These are phyloP conservation scores for Jatropha podagrica DNA, from an alignment of 441 rosid species.

Conservation along the genomic window DNA sequence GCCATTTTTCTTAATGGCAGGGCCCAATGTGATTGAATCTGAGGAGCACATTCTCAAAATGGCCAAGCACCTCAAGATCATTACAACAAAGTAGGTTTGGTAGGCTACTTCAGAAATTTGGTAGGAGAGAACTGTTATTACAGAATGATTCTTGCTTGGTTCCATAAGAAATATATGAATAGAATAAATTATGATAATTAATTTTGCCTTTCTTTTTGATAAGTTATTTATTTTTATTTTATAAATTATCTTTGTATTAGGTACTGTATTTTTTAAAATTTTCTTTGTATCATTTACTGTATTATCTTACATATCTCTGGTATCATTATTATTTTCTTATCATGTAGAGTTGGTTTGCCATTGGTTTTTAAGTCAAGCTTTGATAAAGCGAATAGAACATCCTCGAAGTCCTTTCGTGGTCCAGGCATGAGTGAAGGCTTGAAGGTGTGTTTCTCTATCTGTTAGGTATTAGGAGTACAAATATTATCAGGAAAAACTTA, in stretches of 20 bases:
- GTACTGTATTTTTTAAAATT: not conserved
- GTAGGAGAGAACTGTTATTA: too few species aligned
- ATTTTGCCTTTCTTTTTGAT: too few species aligned
- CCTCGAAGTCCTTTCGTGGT: conserved; percentile 87
- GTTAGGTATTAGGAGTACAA: too few species aligned
- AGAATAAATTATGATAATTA: too few species aligned
- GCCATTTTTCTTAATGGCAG: conserved; percentile 84
- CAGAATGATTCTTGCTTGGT: not conserved
- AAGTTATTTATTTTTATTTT: too few species aligned
- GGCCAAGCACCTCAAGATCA: conserved; percentile 67
- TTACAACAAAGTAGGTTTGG: conserved; percentile 57
- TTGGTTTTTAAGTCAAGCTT: conserved; percentile 91
- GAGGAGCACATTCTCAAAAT: conserved; percentile 74
- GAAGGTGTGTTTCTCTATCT: conserved; percentile 42
- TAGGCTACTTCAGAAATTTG: not conserved
- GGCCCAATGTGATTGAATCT: conserved; percentile 93
- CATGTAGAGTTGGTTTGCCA: conserved; percentile 69
- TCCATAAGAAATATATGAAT: not conserved
- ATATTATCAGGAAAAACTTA: too few species aligned
- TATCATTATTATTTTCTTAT: not conserved
- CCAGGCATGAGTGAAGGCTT: conserved; percentile 87
- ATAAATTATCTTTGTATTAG: not conserved
- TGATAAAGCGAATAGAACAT: conserved; percentile 91
- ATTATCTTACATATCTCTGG: not conserved
- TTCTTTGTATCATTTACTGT: not conserved